These are phyloP conservation scores for Priceomyces castillae DNA, from an alignment of 805 yeast genomes.

Conservation along the genomic window DNA sequence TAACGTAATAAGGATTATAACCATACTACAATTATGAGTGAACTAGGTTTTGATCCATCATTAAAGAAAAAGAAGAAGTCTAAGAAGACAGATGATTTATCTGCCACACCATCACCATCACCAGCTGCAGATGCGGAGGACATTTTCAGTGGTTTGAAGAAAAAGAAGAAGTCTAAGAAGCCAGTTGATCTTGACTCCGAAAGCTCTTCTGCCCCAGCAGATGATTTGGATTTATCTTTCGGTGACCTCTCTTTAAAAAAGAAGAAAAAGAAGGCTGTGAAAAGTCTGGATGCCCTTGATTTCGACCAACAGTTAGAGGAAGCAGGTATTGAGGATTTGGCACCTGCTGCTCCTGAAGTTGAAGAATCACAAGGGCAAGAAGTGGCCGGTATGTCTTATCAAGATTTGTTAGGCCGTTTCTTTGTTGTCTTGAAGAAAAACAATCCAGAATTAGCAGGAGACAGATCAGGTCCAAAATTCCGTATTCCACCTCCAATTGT, in stretches of 20 bases:
- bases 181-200: slow-evolving; percentile 22
- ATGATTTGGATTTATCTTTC: slow-evolving; percentile 34
- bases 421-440: slow-evolving; percentile 82
- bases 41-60: slow-evolving; percentile 69
- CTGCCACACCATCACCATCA: slow-evolving; percentile 22
- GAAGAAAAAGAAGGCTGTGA: slow-evolving; percentile 75
- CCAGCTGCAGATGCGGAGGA: slow-evolving; percentile 48
- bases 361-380: slow-evolving; percentile 29
- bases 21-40: slow-evolving; percentile 40
- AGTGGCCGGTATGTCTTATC: slow-evolving; percentile 65
- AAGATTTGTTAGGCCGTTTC: slow-evolving; percentile 76
- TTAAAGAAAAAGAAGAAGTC: slow-evolving; percentile 78
- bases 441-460: slow-evolving; percentile 98
- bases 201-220: slow-evolving; percentile 23
- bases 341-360: slow-evolving; percentile 21
- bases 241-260: slow-evolving; percentile 53
- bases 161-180: slow-evolving; percentile 73
- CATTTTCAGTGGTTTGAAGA: slow-evolving; percentile 67
- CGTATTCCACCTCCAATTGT: slow-evolving; percentile 97
- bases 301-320: slow-evolving; percentile 86
- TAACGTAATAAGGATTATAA: too few relatives aligned
- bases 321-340: slow-evolving; percentile 71
- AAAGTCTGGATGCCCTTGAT: slow-evolving; percentile 61
- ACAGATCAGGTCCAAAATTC: slow-evolving; percentile 85
- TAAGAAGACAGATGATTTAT: slow-evolving; percentile 32